These are phyloP conservation scores for Tinospora cordifolia DNA, from an alignment of 164 flowering plant species.

Conservation along the genomic window DNA sequence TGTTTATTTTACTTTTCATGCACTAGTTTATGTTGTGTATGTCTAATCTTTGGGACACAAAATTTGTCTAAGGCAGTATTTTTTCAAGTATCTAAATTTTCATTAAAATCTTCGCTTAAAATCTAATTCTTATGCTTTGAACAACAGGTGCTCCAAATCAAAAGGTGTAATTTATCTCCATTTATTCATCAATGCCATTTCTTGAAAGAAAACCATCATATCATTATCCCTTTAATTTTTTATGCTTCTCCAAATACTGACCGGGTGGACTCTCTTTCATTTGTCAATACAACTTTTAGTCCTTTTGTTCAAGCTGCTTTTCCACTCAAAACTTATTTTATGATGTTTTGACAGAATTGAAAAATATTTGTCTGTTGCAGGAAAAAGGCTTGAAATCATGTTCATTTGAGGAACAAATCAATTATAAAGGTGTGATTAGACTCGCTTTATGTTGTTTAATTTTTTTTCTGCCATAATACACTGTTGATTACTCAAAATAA, in stretches of 20 bases:
- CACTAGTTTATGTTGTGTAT: too few relatives aligned
- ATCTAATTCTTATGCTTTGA: too few relatives aligned
- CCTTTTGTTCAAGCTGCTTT: neutral
- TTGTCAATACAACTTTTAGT: neutral
- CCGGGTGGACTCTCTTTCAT: neutral
- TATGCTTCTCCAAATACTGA: neutral
- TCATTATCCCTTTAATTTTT: neutral
- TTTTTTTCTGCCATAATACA: neutral
- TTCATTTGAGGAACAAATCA: conserved; percentile 1
- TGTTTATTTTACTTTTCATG: too few relatives aligned
- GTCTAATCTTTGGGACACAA: too few relatives aligned
- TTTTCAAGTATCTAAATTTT: too few relatives aligned
- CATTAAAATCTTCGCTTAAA: too few relatives aligned
- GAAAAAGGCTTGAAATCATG: neutral
- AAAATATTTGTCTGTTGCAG: conserved; percentile 5
- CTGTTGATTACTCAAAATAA: neutral
- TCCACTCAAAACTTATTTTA: neutral
- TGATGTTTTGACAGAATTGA: conserved; percentile 1
- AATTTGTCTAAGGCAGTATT: too few relatives aligned
- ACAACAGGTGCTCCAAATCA: neutral
- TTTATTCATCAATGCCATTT: neutral
- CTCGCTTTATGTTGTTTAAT: neutral
- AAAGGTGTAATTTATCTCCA: neutral
- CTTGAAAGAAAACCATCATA: neutral
- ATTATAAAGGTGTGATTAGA: conserved; percentile 3